A percentile compares a stretch with the other conserved stretches of the same genome.
These are phyloP conservation scores for Ceratocystis alfenasii DNA, from an alignment of 2,329 filamentous ascomycete genomes.

Conservation along the genomic window DNA sequence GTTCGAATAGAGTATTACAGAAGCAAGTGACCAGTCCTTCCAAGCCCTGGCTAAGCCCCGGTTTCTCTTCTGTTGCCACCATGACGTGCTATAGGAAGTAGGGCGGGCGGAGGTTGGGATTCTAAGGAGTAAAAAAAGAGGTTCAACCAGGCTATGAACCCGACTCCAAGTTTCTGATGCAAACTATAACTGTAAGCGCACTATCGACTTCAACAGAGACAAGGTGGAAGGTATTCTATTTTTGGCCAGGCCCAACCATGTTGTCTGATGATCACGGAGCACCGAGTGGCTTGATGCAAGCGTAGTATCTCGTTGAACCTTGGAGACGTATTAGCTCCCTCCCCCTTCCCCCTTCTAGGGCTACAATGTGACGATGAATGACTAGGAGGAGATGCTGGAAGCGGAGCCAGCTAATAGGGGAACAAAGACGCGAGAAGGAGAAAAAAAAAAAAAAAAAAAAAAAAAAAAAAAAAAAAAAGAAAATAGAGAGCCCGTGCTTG, in stretches of 20 bases:
- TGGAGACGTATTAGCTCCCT: neutral
- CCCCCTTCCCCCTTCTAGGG: neutral
- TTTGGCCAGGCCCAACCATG: neutral
- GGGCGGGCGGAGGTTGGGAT: constrained; percentile 3
- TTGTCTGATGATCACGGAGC: constrained; percentile 1
- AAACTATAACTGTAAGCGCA: constrained; percentile 7
- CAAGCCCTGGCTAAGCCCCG: neutral
- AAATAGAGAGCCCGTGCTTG: neutral
- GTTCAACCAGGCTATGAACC: neutral
- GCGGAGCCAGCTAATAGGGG: neutral
- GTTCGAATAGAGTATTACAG: constrained; percentile 1
- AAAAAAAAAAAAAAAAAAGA: neutral
- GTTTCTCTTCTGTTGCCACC: constrained; percentile 1
- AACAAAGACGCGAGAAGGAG: neutral
- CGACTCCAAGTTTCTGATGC: constrained; percentile 2
- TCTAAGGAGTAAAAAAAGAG: constrained; percentile 1
- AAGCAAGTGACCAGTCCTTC: neutral
- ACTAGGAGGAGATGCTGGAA: neutral
- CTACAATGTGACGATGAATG: neutral
- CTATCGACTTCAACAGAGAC: neutral
- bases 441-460: neutral
- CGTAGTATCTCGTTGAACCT: neutral
- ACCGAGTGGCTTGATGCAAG: neutral
- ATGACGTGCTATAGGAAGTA: neutral
- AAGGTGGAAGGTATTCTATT: neutral